Evolutionary conservation across 2,329 filamentous ascomycete genomes (phyloP).

Genomic region (Monilinia aucupariae): DNA sequence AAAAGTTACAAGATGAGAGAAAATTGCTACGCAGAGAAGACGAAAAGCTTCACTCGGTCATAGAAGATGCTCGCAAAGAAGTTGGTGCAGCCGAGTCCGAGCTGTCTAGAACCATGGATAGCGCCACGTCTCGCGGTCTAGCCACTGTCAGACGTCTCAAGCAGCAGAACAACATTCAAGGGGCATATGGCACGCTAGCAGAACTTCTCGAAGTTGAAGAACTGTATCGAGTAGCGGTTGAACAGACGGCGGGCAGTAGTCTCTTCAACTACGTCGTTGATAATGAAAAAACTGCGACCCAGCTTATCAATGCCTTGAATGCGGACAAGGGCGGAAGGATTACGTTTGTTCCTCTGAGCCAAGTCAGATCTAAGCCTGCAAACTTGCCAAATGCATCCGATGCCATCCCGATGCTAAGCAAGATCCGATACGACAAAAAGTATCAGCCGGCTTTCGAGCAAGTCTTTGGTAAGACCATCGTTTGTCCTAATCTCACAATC

Average conservation of each 20-base stretch:
- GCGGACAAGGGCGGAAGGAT: slow-evolving; percentile 77
- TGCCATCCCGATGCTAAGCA: slow-evolving; percentile 79
- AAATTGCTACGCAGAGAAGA: slow-evolving; percentile 86
- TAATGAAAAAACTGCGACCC: slow-evolving; percentile 78
- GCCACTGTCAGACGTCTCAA: slow-evolving; percentile 82
- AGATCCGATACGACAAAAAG: slow-evolving; percentile 69
- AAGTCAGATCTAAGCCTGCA: slow-evolving; percentile 62
- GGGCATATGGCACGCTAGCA: slow-evolving; percentile 86
- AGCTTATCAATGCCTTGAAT: slow-evolving; percentile 72
- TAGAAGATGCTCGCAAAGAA: slow-evolving; percentile 70
- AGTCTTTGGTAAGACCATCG: slow-evolving; percentile 91
- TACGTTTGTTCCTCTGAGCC: slow-evolving; percentile 90
- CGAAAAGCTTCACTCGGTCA: slow-evolving; percentile 74
- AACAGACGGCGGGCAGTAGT: slow-evolving; percentile 87
- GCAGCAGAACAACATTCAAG: slow-evolving; percentile 70
- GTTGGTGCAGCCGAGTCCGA: slow-evolving; percentile 70
- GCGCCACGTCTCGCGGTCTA: slow-evolving; percentile 77
- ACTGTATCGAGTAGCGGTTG: slow-evolving; percentile 79
- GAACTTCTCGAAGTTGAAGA: slow-evolving; percentile 87
- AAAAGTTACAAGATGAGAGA: slow-evolving; percentile 77
- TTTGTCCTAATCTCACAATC: slow-evolving; percentile 83
- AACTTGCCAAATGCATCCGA: slow-evolving; percentile 84
- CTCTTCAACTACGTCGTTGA: slow-evolving; percentile 97
- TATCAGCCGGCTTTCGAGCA: slow-evolving; percentile 88
- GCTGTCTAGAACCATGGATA: slow-evolving; percentile 81